phyloP scores from a whole-genome alignment of 2,329 filamentous ascomycete genomes.

The Fusarium heterosporum region DNA sequence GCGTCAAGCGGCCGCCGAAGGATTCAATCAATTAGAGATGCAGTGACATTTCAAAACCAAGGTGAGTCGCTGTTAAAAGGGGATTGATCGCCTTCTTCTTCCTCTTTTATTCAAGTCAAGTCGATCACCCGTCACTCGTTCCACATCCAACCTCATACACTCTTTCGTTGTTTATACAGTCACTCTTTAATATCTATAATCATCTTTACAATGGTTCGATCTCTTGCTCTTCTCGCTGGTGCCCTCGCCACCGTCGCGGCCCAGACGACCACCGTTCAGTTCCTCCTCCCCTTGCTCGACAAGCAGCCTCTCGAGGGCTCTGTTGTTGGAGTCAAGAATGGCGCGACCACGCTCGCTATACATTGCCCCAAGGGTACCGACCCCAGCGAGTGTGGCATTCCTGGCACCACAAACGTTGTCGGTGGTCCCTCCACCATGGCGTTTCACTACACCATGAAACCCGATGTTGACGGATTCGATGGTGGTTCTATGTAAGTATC shows the following conservation, averaged over 20 bases:
- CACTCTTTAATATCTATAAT: constrained; percentile 6
- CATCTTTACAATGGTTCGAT: constrained; percentile 43
- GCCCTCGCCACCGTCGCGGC: constrained; percentile 38
- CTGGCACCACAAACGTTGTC: constrained; percentile 46
- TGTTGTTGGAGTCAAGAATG: constrained; percentile 45
- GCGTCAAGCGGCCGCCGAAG: constrained; percentile 23
- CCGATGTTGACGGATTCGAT: constrained; percentile 15
- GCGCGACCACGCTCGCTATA: constrained; percentile 49
- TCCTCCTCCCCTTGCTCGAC: constrained; percentile 47
- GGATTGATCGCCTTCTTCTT: constrained; percentile 1
- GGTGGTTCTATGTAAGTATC: constrained; percentile 37
- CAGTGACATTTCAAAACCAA: not conserved
- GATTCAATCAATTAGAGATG: constrained; percentile 24
- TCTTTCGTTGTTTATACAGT: constrained; percentile 34
- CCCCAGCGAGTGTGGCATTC: constrained; percentile 45
- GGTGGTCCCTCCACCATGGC: constrained; percentile 31
- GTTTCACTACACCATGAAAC: constrained; percentile 2
- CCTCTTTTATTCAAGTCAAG: not conserved
- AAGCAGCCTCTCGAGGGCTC: constrained; percentile 45
- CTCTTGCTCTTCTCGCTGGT: constrained; percentile 44
- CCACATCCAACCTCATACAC: constrained; percentile 23
- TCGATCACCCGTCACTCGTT: constrained; percentile 11
- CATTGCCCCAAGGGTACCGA: constrained; percentile 40
- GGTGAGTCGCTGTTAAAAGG: constrained; percentile 7
- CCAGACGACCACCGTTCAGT: constrained; percentile 46